phyloP scores from a whole-genome alignment of 495 filamentous ascomycete species.

The Trypethelium eluteriae region DNA sequence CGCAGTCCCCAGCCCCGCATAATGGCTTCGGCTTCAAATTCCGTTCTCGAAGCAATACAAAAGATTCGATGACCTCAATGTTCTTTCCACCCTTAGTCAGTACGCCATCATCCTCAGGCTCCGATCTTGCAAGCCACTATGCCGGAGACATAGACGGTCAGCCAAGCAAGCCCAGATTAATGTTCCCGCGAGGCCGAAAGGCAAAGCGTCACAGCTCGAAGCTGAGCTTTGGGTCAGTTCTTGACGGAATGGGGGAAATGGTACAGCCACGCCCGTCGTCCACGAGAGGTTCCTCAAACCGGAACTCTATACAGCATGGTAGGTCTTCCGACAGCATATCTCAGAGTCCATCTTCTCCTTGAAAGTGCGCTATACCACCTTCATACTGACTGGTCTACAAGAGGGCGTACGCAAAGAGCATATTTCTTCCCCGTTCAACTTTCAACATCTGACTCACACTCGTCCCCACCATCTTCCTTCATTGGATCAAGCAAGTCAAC shows the following conservation, averaged over 20 bases:
- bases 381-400: neutral
- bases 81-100: neutral
- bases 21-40: neutral
- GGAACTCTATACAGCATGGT: neutral
- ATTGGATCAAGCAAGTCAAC: constrained; percentile 48
- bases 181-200: constrained; percentile 3
- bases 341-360: neutral
- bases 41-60: constrained; percentile 11
- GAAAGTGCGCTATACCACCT: too few species aligned
- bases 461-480: constrained; percentile 55
- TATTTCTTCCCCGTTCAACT: constrained; percentile 82
- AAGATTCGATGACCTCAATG: constrained; percentile 9
- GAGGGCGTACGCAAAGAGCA: constrained; percentile 17
- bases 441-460: constrained; percentile 79
- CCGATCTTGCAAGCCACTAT: neutral
- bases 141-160: neutral
- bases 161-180: neutral
- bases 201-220: constrained; percentile 10
- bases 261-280: neutral
- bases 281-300: neutral
- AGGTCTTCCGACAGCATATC: neutral
- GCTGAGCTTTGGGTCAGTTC: constrained; percentile 7
- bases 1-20: neutral
- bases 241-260: constrained; percentile 2
- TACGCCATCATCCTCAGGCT: neutral